A percentile compares a stretch with the other conserved stretches of the same genome.
Conservation (phyloP, 1,284 basidiomycete genomes). For the Psilocybe mexicana region DNA sequence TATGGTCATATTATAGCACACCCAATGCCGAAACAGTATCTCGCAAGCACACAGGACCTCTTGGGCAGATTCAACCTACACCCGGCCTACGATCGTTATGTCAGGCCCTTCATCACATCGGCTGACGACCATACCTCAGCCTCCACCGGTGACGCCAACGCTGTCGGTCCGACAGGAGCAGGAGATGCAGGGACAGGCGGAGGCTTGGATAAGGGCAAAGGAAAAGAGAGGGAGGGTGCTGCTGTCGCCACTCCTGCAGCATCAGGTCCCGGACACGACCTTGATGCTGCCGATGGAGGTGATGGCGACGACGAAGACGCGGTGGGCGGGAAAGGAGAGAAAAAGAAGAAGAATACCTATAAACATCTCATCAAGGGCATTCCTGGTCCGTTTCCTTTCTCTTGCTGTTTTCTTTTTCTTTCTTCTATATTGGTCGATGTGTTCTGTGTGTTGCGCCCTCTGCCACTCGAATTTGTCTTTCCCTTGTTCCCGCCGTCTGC, state of each 20-base stretch:
- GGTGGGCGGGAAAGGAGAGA: conserved; percentile 63
- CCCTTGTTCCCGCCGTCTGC: neutral
- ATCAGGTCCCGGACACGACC: conserved; percentile 42
- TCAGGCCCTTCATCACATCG: conserved; percentile 46
- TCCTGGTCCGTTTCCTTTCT: conserved; percentile 53
- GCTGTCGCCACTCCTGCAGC: conserved; percentile 29
- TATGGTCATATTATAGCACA: conserved; percentile 22
- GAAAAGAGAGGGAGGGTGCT: conserved; percentile 46
- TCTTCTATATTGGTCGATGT: conserved; percentile 6
- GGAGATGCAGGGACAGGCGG: neutral
- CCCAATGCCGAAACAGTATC: conserved; percentile 47
- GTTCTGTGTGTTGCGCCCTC: neutral
- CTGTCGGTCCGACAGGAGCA: neutral
- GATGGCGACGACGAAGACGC: conserved; percentile 55
- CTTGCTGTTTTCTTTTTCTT: neutral
- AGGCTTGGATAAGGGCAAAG: conserved; percentile 60
- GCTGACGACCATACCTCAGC: conserved; percentile 18
- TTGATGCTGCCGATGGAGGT: conserved; percentile 37
- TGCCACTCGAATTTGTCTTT: conserved; percentile 7
- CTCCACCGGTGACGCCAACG: neutral
- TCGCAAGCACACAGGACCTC: conserved; percentile 74
- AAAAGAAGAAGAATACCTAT: conserved; percentile 78
- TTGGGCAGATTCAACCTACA: conserved; percentile 67
- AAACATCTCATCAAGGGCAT: conserved; percentile 75
- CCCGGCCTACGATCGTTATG: conserved; percentile 74